Evolutionary conservation across 2,329 filamentous ascomycete species (phyloP), one percentile per base, ranked within the genome.

Genomic region (Ceratocystis diversiconidia): DNA sequence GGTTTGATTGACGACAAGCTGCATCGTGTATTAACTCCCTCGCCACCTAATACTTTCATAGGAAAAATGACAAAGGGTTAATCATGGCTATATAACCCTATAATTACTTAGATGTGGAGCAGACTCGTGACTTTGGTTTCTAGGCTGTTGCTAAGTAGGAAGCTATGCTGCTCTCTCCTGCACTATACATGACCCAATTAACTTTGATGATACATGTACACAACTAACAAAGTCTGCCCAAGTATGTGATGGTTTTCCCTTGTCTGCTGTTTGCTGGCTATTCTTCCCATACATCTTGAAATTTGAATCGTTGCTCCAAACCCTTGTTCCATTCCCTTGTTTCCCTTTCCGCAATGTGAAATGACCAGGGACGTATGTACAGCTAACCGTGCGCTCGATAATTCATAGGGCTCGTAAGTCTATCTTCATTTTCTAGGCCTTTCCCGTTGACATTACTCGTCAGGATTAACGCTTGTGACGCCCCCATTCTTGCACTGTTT

Each of bases 351-450:
- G 55, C n/a, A 41, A 30, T 36, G 30, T 17, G 28, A 36, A 19
- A 28, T 59, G 55, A n/a, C 55, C 36, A 59, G 55, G 55, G 55
- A 59, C 55, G 22, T 52, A 52, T 12, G n/a, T 30, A 30, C 55
- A 59, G 55, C 55, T 59, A n/a, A 59, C 55, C 55, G 55, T 59
- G 55, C 28, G n/a, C 55, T 30, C 28, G 25, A 10, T 30, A 17
- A 59, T 59, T 59, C 28, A 59, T 36, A 59, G 55, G 55, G 17
- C 5, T 30, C 15, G 25, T 32, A 59, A 36, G 25, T 59, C 55
- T n/a, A 59, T 59, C 55, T 59, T 36, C 55, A 59, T 59, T 59
- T 52, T 59, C 55, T 59, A 30, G n/a, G 28, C 36, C 48, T 52
- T 52, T n/a, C 3, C 3, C 28, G 7, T 32, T 59, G 52, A 30